Base-by-base conservation (phyloP, 176 grass and related monocot genomes). In the Carex myosuroides region DNA sequence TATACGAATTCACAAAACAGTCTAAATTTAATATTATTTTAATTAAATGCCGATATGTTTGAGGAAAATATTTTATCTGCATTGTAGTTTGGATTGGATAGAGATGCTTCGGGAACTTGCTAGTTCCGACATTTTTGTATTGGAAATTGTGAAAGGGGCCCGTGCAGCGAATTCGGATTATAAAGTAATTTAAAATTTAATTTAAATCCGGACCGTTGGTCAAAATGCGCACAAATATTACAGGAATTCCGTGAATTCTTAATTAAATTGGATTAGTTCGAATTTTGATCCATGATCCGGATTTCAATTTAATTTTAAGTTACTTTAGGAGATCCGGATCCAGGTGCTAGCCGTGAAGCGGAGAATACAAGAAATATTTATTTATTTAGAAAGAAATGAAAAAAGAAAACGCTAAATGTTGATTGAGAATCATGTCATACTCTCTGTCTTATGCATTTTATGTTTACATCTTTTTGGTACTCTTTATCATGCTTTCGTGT, bases 401-500 rank as follows among this genome's bases (percentile, higher is more conserved):
- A 68, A 68, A 18, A 22, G 0, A 80, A 80, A 80, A 37, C 2
- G 29, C 17, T 30, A 63, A 57, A 81, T 4, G 57, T 46, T 81
- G 39, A 60, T 63, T 64, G 12, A 44, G 56, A 64, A 39, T 18
- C 35, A 41, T 81, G 79, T 81, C 79, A 81, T 64, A 62, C 39
- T 61, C 37, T 61, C 24, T 81, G 79, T 81, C 79, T 81, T 81
- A 26, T 75, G 44, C 70, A 75, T 26, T 75, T 75, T 29, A 75
- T 53, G 29, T 26, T 26, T 53, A 4, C 13, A 42, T 16, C 30
- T 16, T 26, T 64, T 42, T 39, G 10, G 12, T n/a, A 80, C 35
- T 14, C 42, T 61, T 82, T 82, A 64, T 64, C 60, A 82, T 82
- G 79, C 79, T 82, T 29, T 66, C 58, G 58, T 82, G 79, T 82